Conservation (phyloP, 1,284 basidiomycete genomes). For the Apiotrichum gracile region DNA sequence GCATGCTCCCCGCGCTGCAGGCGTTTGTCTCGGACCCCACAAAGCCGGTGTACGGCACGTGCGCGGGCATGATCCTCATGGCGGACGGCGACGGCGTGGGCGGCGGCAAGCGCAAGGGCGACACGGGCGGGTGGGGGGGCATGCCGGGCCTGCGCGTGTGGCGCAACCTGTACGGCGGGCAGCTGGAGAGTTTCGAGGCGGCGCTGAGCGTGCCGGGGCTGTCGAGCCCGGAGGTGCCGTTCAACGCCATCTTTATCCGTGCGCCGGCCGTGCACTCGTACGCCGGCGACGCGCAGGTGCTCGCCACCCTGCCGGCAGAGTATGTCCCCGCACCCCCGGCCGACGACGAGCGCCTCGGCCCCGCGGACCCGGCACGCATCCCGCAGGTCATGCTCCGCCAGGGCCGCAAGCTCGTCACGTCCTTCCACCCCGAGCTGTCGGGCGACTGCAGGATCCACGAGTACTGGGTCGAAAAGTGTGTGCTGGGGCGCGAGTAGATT, state of each 20-base stretch:
- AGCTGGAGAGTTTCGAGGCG: constrained; percentile 80
- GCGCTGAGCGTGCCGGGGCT: constrained; percentile 64
- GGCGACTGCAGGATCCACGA: constrained; percentile 83
- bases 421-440: constrained; percentile 92
- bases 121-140: constrained; percentile 56
- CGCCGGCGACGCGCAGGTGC: constrained; percentile 16
- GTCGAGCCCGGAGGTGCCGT: constrained; percentile 58
- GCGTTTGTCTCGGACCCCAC: constrained; percentile 56
- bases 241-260: constrained; percentile 88
- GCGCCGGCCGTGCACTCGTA: constrained; percentile 57
- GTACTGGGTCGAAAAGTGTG: constrained; percentile 43
- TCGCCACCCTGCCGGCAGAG: constrained; percentile 63
- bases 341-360: constrained; percentile 34
- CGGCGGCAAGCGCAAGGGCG: constrained; percentile 57
- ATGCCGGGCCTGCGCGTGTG: constrained; percentile 68
- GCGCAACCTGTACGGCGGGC: constrained; percentile 69
- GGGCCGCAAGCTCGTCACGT: constrained; percentile 77
- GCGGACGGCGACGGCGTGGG: constrained; percentile 58
- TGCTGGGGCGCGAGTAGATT: constrained; percentile 23
- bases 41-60: constrained; percentile 90
- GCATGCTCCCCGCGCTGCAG: constrained; percentile 71
- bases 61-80: constrained; percentile 91
- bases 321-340: constrained; percentile 53
- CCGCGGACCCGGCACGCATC: constrained; percentile 49
- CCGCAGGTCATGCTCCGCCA: constrained; percentile 81